Conservation (phyloP, 2,329 filamentous ascomycete genomes). For the Epichloe festucae region DNA sequence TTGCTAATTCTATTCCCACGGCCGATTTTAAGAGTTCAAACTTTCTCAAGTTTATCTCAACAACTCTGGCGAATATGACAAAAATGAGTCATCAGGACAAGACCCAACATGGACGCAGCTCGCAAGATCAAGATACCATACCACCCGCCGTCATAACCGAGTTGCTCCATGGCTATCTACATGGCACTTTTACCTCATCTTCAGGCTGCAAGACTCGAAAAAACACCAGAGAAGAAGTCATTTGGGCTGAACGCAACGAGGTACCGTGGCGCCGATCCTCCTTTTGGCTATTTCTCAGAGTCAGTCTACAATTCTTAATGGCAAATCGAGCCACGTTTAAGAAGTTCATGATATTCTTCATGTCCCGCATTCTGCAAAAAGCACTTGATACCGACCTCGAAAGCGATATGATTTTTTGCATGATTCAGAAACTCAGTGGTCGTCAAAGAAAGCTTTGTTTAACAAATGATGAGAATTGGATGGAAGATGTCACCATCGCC, state of each 20-base stretch:
- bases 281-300: constrained; percentile 8
- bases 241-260: neutral
- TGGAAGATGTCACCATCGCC: too few relatives aligned
- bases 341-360: constrained; percentile 33
- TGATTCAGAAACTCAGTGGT: too few relatives aligned
- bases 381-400: too few relatives aligned
- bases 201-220: constrained; percentile 19
- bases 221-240: constrained; percentile 35
- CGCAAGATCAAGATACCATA: constrained; percentile 15
- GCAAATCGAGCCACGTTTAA: constrained; percentile 31
- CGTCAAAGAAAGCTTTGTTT: too few relatives aligned
- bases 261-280: constrained; percentile 1
- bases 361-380: constrained; percentile 17
- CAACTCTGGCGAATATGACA: neutral
- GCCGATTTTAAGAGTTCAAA: neutral
- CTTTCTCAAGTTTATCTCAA: constrained; percentile 2
- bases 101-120: too few relatives aligned
- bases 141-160: constrained; percentile 38
- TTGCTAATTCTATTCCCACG: neutral
- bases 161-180: constrained; percentile 26
- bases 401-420: too few relatives aligned
- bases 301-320: constrained; percentile 3
- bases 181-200: constrained; percentile 12
- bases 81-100: neutral
- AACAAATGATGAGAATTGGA: too few relatives aligned